These are phyloP conservation scores for Scheffersomyces cryptocercus DNA, from an alignment of 1,139 yeast species.

Conservation along the genomic window DNA sequence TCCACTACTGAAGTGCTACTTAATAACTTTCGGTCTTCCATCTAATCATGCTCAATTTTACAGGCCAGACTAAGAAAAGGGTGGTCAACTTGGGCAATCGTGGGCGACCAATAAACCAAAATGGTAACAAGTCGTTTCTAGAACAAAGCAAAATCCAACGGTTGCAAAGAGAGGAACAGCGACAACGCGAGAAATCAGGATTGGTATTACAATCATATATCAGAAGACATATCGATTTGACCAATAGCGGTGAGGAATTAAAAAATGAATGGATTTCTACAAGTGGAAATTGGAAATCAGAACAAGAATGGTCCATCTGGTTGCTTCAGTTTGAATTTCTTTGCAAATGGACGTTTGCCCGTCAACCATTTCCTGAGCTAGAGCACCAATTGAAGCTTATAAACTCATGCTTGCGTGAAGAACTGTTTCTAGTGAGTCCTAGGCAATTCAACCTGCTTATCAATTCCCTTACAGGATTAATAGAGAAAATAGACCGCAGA, in stretches of 20 bases:
- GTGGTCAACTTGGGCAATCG: slow-evolving; percentile 75
- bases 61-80: slow-evolving; percentile 63
- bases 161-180: slow-evolving; percentile 57
- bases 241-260: slow-evolving; percentile 11
- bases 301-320: slow-evolving; percentile 16
- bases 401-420: neutral
- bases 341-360: slow-evolving; percentile 13
- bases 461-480: neutral
- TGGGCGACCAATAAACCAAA: slow-evolving; percentile 23
- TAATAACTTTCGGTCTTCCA: neutral
- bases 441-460: neutral
- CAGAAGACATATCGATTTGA: slow-evolving; percentile 34
- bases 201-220: slow-evolving; percentile 49
- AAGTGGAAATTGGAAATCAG: slow-evolving; percentile 1
- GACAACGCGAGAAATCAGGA: slow-evolving; percentile 53
- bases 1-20: too few relatives aligned
- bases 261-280: slow-evolving; percentile 9
- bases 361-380: slow-evolving; percentile 1
- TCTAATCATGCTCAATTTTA: slow-evolving; percentile 53
- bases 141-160: slow-evolving; percentile 68
- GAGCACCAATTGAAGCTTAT: neutral
- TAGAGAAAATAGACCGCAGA: neutral
- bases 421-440: neutral
- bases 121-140: slow-evolving; percentile 42
- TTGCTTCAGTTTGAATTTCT: slow-evolving; percentile 19